Evolutionary conservation across 768 basidiomycete species (phyloP).

Genomic region (Coprinopsis sp.): DNA sequence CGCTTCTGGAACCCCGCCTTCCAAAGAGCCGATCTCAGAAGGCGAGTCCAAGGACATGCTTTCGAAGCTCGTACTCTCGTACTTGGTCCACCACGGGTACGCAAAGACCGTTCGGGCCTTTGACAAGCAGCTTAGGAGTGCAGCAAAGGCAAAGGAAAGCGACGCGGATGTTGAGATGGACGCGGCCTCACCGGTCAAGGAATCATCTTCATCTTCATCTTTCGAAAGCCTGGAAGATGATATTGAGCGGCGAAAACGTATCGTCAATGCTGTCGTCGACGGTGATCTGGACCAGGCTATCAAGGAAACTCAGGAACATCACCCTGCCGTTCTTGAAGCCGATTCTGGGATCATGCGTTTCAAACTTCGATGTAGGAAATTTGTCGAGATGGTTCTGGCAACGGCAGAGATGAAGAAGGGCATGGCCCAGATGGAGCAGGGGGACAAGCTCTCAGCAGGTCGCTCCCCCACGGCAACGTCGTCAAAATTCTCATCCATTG

Average conservation of each 20-base stretch:
- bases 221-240: slow-evolving; percentile 38
- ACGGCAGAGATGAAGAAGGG: slow-evolving; percentile 66
- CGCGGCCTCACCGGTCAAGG: slow-evolving; percentile 14
- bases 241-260: slow-evolving; percentile 63
- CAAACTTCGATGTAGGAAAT: slow-evolving; percentile 79
- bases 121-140: slow-evolving; percentile 36
- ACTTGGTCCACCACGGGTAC: slow-evolving; percentile 84
- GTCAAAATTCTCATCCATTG: slow-evolving; percentile 22
- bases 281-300: slow-evolving; percentile 75
- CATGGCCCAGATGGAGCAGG: slow-evolving; percentile 26
- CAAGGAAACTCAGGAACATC: slow-evolving; percentile 46
- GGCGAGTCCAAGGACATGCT: slow-evolving; percentile 55
- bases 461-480: slow-evolving; percentile 12
- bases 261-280: slow-evolving; percentile 60
- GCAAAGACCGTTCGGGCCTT: slow-evolving; percentile 66
- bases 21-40: slow-evolving; percentile 34
- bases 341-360: slow-evolving; percentile 72
- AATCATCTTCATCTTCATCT: slow-evolving; percentile 10
- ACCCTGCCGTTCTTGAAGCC: slow-evolving; percentile 60
- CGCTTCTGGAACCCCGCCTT: slow-evolving; percentile 2
- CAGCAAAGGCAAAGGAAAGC: slow-evolving; percentile 9
- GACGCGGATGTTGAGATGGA: slow-evolving; percentile 49
- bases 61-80: slow-evolving; percentile 70
- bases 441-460: slow-evolving; percentile 17
- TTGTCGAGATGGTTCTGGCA: slow-evolving; percentile 76